Evolutionary conservation across 345 rosid genomes (phyloP), one percentile per base, ranked within the genome.

Genomic region (Murraya koenigii): DNA sequence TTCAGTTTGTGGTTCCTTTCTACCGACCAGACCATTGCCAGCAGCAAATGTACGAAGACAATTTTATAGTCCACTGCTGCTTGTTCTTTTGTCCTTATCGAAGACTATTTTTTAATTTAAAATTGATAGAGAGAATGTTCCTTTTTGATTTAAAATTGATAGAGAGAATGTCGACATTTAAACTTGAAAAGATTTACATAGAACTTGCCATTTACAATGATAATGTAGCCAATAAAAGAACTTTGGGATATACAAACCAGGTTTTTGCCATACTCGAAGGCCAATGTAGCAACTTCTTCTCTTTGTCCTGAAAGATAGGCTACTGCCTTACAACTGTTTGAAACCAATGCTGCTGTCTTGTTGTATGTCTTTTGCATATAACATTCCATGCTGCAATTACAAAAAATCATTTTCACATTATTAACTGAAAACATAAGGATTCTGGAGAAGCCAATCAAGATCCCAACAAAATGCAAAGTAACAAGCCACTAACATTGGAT

Each of bases 261-360:
- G 89, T 92, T 90, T 84, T 76, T 92, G 30, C 98, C 97, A 66
- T 93, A 92, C 78, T 93, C 97, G 73, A 81, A 92, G 76, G 98
- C 97, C 92, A 94, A 67, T 56, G 78, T 60, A 39, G 97, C 90
- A 68, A 91, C 98, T 82, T 94, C 95, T 59, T 96, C 44, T 69
- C 94, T 88, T 84, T 94, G 98, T 49, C 93, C 97, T 67, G 97
- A 92, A 44, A 93, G 97, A 76, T 90, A 86, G 2, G 99, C 95
- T 73, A 94, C 86, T 38, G 97, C 88, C 86, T 94, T 90, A 84
- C 95, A 93, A 86, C 97, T 91, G 83, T 96, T 93, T 77, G 98
- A 92, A 30, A 93, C 87, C 84, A 93, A 79, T 6, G 97, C 89
- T 63, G 95, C 97, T 17, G 98, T 92, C 88, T 91, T 95, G 87